A percentile compares a stretch with the other conserved stretches of the same genome.
These are phyloP conservation scores for Lophiotrema nucula DNA, from an alignment of 495 filamentous ascomycete species.

Conservation along the genomic window DNA sequence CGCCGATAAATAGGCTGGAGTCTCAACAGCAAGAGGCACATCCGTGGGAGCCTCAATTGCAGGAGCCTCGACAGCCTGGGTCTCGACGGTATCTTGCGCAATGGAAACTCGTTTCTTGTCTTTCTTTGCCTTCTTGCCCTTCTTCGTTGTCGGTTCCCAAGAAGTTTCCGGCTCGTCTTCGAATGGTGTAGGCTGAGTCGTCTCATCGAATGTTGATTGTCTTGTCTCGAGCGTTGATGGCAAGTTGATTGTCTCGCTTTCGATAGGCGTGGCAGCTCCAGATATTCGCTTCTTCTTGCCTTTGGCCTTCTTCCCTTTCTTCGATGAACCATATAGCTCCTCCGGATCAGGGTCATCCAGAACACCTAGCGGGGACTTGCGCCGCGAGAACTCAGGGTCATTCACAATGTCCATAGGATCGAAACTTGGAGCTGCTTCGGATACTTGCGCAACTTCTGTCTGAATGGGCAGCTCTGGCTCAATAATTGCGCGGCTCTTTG, in stretches of 20 bases:
- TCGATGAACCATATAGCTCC: slow-evolving; percentile 32
- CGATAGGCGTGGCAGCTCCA: slow-evolving; percentile 15
- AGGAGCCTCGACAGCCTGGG: slow-evolving; percentile 23
- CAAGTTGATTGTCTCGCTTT: background rate
- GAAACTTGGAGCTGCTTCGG: slow-evolving; percentile 35
- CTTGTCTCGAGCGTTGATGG: background rate
- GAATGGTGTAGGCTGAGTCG: slow-evolving; percentile 8
- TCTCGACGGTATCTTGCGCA: slow-evolving; percentile 15
- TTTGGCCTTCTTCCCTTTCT: slow-evolving; percentile 33
- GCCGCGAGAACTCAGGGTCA: slow-evolving; percentile 36
- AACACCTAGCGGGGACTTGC: slow-evolving; percentile 31
- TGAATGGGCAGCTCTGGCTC: background rate
- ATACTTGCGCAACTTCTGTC: background rate
- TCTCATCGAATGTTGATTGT: background rate
- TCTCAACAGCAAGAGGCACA: slow-evolving; percentile 24
- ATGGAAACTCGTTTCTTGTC: slow-evolving; percentile 23
- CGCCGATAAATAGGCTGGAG: slow-evolving; percentile 22
- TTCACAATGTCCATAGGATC: slow-evolving; percentile 39
- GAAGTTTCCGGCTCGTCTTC: slow-evolving; percentile 12
- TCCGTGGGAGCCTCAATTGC: slow-evolving; percentile 22
- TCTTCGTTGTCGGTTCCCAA: slow-evolving; percentile 22
- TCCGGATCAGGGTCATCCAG: slow-evolving; percentile 39
- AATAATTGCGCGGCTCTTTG: slow-evolving; percentile 4
- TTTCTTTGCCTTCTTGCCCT: slow-evolving; percentile 36
- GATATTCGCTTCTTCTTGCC: slow-evolving; percentile 30